These are phyloP conservation scores for Gamarada debralockiae DNA, from an alignment of 495 filamentous ascomycete genomes.

Conservation along the genomic window DNA sequence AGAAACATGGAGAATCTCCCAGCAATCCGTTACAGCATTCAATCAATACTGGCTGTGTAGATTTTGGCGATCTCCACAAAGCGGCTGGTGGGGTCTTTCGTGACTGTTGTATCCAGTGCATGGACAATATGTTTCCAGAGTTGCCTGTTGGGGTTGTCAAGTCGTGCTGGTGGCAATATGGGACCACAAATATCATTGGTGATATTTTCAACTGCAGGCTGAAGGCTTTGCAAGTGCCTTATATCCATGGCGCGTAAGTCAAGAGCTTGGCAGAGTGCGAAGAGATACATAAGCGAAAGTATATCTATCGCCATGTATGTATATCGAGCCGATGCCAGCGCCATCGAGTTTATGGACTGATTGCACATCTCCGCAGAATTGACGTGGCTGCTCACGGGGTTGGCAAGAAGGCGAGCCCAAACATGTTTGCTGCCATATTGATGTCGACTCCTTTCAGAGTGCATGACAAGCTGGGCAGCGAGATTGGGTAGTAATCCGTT, in stretches of 20 bases:
- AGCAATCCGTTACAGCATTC: too few species aligned
- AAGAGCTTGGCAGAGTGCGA: slow-evolving; percentile 43
- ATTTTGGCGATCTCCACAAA: not conserved
- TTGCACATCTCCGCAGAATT: slow-evolving; percentile 58
- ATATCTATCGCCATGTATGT: slow-evolving; percentile 52
- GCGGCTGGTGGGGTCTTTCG: not conserved
- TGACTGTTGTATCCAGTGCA: not conserved
- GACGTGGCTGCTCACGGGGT: slow-evolving; percentile 50
- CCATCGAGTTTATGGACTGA: slow-evolving; percentile 57
- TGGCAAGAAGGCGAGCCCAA: slow-evolving; percentile 52
- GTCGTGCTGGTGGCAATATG: not conserved
- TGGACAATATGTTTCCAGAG: not conserved
- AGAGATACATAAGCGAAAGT: slow-evolving; percentile 49
- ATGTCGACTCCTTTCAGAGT: slow-evolving; percentile 59
- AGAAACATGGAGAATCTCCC: too few species aligned
- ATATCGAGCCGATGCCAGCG: slow-evolving; percentile 51
- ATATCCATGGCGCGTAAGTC: slow-evolving; percentile 32
- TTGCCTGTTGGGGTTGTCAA: not conserved
- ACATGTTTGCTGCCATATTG: slow-evolving; percentile 56
- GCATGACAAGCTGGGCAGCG: slow-evolving; percentile 43
- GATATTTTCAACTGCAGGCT: slow-evolving; percentile 5
- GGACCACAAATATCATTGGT: not conserved
- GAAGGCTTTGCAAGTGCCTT: slow-evolving; percentile 8
- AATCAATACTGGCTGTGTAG: not conserved
- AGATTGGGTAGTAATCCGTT: slow-evolving; percentile 58